Conservation (phyloP, 169 alveolate species). For the Eimeria zaria region DNA sequence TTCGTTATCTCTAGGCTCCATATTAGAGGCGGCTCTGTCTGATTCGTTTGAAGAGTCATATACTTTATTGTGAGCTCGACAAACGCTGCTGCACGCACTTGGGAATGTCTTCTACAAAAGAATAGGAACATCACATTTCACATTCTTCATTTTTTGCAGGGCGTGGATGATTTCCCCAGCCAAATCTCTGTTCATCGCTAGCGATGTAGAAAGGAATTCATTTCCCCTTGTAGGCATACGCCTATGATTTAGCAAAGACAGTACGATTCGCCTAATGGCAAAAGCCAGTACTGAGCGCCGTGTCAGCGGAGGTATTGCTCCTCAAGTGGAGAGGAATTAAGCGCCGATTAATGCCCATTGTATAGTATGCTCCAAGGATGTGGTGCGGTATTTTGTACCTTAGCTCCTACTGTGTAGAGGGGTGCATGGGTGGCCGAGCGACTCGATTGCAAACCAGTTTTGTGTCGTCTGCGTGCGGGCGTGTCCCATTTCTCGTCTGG, state of each 20-base stretch:
- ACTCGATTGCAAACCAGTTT: background rate
- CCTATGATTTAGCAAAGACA: background rate
- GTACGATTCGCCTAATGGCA: background rate
- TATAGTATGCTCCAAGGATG: too few relatives aligned
- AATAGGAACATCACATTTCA: background rate
- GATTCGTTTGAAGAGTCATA: background rate
- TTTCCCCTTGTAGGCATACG: background rate
- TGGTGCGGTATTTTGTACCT: too few relatives aligned
- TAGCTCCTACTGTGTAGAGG: too few relatives aligned
- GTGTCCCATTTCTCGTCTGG: background rate
- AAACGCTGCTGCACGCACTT: background rate
- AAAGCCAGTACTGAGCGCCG: background rate
- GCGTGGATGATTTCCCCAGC: background rate
- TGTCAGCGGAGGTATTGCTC: background rate
- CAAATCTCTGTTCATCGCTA: background rate
- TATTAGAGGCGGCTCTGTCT: background rate
- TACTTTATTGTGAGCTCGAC: background rate
- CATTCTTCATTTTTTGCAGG: background rate
- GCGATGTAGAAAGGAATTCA: too few relatives aligned
- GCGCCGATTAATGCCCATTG: too few relatives aligned
- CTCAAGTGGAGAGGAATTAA: background rate
- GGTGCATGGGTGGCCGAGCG: background rate
- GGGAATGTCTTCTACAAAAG: background rate
- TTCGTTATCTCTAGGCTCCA: background rate
- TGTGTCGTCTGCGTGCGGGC: background rate